Conservation (phyloP, 345 rosid genomes). For the Dimocarpus longan region DNA sequence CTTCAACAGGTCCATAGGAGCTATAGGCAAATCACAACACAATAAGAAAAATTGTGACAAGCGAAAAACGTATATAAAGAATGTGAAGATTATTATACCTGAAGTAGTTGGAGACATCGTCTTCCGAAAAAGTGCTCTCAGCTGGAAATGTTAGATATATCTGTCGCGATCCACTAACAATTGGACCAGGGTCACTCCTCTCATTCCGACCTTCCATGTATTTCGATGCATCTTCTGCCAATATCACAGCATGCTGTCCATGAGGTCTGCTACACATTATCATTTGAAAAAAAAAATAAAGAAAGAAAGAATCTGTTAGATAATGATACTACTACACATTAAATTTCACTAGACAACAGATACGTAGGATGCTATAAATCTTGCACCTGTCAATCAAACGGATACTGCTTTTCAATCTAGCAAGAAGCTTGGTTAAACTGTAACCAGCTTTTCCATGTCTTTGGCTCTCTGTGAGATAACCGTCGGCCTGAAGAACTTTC, state of each 20-base stretch:
- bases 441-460: conserved; percentile 73
- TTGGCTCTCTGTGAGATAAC: conserved; percentile 77
- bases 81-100: conserved; percentile 26
- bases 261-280: conserved; percentile 59
- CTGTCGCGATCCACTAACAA: conserved; percentile 57
- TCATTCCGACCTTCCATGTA: conserved; percentile 45
- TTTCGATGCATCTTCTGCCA: conserved; percentile 59
- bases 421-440: conserved; percentile 68
- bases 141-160: conserved; percentile 72
- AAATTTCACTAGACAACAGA: not conserved
- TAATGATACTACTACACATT: not conserved
- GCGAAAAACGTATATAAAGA: conserved; percentile 5
- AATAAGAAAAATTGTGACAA: not conserved
- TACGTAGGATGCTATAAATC: not conserved
- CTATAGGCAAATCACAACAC: conserved; percentile 31
- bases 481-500: conserved; percentile 66
- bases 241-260: conserved; percentile 67
- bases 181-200: conserved; percentile 45
- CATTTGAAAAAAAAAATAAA: not conserved
- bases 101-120: conserved; percentile 68
- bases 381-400: conserved; percentile 58
- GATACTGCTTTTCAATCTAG: conserved; percentile 46
- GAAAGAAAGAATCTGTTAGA: conserved; percentile 2
- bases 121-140: conserved; percentile 65
- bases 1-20: conserved; percentile 63